Percentiles rank a stretch among this genome's conserved stretches.
Evolutionary conservation across 139 green algal genomes (phyloP).

Genomic region (Chlamydomonas sp.): DNA sequence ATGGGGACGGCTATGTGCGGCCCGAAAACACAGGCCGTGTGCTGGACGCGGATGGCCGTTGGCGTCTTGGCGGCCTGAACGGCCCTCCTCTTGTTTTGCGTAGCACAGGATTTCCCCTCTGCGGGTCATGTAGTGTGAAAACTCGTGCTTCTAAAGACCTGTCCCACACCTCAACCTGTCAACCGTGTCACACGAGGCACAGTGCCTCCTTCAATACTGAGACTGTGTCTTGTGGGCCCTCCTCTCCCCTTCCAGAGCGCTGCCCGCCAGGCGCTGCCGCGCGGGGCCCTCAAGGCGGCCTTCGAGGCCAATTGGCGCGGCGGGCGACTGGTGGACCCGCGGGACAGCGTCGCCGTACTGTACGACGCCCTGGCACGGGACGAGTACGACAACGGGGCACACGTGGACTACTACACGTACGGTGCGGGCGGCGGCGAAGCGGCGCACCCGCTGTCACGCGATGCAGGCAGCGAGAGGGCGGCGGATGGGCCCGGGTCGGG

Average conservation of each 20-base stretch:
- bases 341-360: neutral
- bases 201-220: neutral
- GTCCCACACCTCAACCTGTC: neutral
- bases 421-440: neutral
- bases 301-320: constrained; percentile 19
- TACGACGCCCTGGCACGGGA: neutral
- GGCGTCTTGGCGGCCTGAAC: no score
- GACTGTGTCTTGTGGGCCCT: neutral
- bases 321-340: constrained; percentile 11
- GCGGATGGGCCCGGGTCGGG: no score
- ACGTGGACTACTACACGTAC: constrained; percentile 19
- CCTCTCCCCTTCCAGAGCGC: neutral
- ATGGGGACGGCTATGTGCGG: no score
- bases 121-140: no score
- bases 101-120: no score
- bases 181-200: no score
- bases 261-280: constrained; percentile 16
- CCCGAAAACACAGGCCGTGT: no score
- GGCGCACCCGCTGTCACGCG: neutral
- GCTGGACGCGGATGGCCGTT: no score
- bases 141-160: no score
- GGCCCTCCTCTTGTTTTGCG: no score
- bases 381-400: constrained; percentile 7
- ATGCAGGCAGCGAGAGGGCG: neutral
- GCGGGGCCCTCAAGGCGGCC: constrained; percentile 1